These are phyloP conservation scores for Yamadazyma akitaensis DNA, from an alignment of 805 yeast species.

Conservation along the genomic window DNA sequence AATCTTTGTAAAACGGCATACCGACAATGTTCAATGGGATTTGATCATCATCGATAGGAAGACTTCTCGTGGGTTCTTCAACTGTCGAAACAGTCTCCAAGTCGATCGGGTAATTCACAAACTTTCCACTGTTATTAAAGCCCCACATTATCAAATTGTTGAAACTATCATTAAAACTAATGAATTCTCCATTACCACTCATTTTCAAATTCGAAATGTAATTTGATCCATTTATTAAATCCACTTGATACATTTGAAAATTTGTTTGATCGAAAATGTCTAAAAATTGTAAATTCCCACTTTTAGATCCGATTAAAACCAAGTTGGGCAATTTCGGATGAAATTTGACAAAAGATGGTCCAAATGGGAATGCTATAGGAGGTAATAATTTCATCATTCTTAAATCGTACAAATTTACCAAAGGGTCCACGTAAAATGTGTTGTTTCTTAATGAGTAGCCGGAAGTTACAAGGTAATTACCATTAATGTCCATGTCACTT, in stretches of 20 bases:
- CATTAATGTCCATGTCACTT: slow-evolving; percentile 63
- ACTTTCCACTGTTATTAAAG: slow-evolving; percentile 28
- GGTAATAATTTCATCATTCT: slow-evolving; percentile 66
- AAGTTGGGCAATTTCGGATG: slow-evolving; percentile 86
- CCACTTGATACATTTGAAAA: slow-evolving; percentile 64
- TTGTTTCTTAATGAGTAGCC: slow-evolving; percentile 63
- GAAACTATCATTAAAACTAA: slow-evolving; percentile 65
- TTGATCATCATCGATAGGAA: slow-evolving; percentile 40
- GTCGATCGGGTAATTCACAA: slow-evolving; percentile 35
- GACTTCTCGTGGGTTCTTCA: slow-evolving; percentile 47
- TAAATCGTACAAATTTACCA: slow-evolving; percentile 79
- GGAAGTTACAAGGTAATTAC: slow-evolving; percentile 69
- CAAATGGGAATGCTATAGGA: slow-evolving; percentile 85
- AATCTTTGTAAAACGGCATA: slow-evolving; percentile 79
- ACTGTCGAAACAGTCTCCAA: slow-evolving; percentile 20
- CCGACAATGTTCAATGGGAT: slow-evolving; percentile 73
- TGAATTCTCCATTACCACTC: slow-evolving; percentile 70
- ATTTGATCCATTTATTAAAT: slow-evolving; percentile 28
- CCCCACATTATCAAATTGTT: slow-evolving; percentile 71
- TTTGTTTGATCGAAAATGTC: slow-evolving; percentile 79
- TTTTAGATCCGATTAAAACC: slow-evolving; percentile 65
- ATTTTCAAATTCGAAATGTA: slow-evolving; percentile 51
- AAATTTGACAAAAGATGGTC: slow-evolving; percentile 78
- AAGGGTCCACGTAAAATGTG: slow-evolving; percentile 57
- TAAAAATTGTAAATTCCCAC: slow-evolving; percentile 82